Conservation (phyloP, 2,329 filamentous ascomycete genomes). For the Emydomyces testavorans region DNA sequence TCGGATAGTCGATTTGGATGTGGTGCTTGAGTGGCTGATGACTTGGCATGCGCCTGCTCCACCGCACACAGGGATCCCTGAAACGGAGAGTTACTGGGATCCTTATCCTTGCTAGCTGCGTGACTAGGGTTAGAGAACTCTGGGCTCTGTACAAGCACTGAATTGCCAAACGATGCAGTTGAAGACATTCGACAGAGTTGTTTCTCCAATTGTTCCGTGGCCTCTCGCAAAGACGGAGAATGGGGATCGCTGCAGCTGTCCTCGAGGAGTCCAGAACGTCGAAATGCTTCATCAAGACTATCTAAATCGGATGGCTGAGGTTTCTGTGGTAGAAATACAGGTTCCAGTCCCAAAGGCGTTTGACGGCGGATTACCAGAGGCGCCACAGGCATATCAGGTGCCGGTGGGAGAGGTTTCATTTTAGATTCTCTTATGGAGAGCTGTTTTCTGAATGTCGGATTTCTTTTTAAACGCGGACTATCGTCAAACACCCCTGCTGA, state of each 20-base stretch:
- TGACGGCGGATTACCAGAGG: conserved; percentile 22
- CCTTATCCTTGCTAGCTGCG: not conserved
- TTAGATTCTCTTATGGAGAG: conserved; percentile 22
- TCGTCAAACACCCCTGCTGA: conserved; percentile 28
- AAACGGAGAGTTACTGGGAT: conserved; percentile 4
- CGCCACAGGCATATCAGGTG: conserved; percentile 24
- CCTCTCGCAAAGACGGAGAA: conserved; percentile 20
- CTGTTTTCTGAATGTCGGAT: conserved; percentile 17
- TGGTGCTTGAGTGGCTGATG: not conserved
- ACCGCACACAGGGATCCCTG: not conserved
- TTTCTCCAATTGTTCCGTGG: conserved; percentile 29
- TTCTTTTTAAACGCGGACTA: conserved; percentile 14
- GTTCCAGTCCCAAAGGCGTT: not conserved
- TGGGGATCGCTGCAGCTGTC: not conserved
- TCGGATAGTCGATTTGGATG: not conserved
- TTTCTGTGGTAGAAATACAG: conserved; percentile 14
- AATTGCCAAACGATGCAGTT: not conserved
- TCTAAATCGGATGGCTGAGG: conserved; percentile 20
- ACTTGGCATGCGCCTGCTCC: conserved; percentile 1
- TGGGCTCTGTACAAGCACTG: not conserved
- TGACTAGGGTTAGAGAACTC: not conserved
- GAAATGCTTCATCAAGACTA: conserved; percentile 22
- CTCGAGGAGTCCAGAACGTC: conserved; percentile 13
- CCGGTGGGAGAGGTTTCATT: conserved; percentile 34
- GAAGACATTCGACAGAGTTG: conserved; percentile 23